These are phyloP conservation scores for Eleusine coracana DNA, from an alignment of 176 grass and related monocot genomes.

Conservation along the genomic window DNA sequence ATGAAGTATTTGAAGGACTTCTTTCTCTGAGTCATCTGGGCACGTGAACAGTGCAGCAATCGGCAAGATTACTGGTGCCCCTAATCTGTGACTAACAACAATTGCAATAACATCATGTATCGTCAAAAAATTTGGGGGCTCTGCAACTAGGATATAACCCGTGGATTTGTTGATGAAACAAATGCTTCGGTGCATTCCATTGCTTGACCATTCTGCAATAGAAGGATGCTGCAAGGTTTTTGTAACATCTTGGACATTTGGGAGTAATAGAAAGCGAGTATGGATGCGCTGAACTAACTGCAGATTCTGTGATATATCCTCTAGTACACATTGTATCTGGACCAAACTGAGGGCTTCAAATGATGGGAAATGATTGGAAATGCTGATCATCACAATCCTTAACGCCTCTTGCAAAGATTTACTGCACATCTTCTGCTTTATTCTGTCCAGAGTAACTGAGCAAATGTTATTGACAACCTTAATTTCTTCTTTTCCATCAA, in stretches of 20 bases:
- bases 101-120: slow-evolving; percentile 81
- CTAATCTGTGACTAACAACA: slow-evolving; percentile 71
- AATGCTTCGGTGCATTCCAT: slow-evolving; percentile 68
- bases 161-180: slow-evolving; percentile 69
- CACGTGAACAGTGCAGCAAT: slow-evolving; percentile 79
- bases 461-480: slow-evolving; percentile 73
- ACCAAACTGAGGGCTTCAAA: slow-evolving; percentile 68
- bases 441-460: slow-evolving; percentile 56
- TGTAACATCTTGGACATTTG: slow-evolving; percentile 74
- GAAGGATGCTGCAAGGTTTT: slow-evolving; percentile 45
- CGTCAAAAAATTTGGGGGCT: slow-evolving; percentile 84
- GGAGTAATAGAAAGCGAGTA: slow-evolving; percentile 84
- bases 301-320: slow-evolving; percentile 73
- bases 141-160: slow-evolving; percentile 77
- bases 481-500: slow-evolving; percentile 63
- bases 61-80: slow-evolving; percentile 70
- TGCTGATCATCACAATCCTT: slow-evolving; percentile 61
- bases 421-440: slow-evolving; percentile 76
- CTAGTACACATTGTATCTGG: slow-evolving; percentile 59
- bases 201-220: slow-evolving; percentile 77
- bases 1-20: slow-evolving; percentile 69
- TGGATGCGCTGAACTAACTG: slow-evolving; percentile 69
- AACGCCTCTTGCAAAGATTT: slow-evolving; percentile 72
- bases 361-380: slow-evolving; percentile 75
- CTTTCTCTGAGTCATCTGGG: slow-evolving; percentile 83